A percentile compares a stretch with the other conserved stretches of the same genome.
Evolutionary conservation across 176 grass and related monocot species (phyloP).

Genomic region (Tillandsia leiboldiana): DNA sequence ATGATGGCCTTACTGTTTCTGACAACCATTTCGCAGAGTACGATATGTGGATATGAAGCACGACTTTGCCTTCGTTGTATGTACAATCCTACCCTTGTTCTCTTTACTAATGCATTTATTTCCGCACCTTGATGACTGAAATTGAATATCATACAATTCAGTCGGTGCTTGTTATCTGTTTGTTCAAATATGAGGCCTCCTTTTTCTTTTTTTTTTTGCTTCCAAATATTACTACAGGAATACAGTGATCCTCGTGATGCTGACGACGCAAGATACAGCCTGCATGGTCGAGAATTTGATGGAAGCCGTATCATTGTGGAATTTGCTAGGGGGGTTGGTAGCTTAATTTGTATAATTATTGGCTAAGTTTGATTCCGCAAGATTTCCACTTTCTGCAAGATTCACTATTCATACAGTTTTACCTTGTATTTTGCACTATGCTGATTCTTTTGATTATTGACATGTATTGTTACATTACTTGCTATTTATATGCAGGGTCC

Average conservation of each 20-base stretch:
- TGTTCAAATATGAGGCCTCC: slow-evolving; percentile 4
- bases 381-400: too few relatives aligned
- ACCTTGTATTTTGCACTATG: not conserved
- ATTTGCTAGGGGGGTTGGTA: slow-evolving; percentile 86
- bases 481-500: slow-evolving; percentile 33
- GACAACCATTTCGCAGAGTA: slow-evolving; percentile 94
- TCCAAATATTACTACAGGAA: slow-evolving; percentile 37
- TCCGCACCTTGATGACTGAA: not conserved
- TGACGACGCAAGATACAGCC: slow-evolving; percentile 78
- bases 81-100: slow-evolving; percentile 24
- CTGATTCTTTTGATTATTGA: not conserved
- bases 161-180: not conserved
- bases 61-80: slow-evolving; percentile 97
- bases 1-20: slow-evolving; percentile 82
- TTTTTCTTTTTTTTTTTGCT: not conserved
- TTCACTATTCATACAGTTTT: not conserved
- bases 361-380: not conserved
- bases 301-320: slow-evolving; percentile 86
- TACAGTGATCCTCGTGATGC: slow-evolving; percentile 87
- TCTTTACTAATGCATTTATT: slow-evolving; percentile 13
- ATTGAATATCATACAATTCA: not conserved
- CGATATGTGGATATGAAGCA: slow-evolving; percentile 99
- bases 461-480: not conserved
- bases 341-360: not conserved
- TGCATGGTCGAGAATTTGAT: slow-evolving; percentile 91